phyloP scores from a whole-genome alignment of 768 basidiomycete species.

The Kwoniella pini region DNA sequence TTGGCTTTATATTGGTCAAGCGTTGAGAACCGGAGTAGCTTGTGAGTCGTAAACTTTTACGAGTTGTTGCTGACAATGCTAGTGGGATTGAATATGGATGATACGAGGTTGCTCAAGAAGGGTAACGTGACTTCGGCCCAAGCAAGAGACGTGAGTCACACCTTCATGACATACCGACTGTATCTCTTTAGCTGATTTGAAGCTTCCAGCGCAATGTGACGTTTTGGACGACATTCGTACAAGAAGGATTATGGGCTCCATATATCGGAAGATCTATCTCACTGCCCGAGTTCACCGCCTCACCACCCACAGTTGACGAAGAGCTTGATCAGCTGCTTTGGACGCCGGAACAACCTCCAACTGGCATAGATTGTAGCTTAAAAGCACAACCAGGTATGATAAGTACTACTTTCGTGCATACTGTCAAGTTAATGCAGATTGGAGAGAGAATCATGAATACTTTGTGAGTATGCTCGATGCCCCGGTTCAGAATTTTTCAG shows the following conservation, averaged over 20 bases:
- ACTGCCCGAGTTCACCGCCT: slow-evolving; percentile 38
- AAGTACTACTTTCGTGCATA: slow-evolving; percentile 45
- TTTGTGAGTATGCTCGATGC: slow-evolving; percentile 26
- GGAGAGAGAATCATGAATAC: slow-evolving; percentile 44
- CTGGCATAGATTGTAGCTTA: slow-evolving; percentile 10
- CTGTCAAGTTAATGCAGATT: slow-evolving; percentile 44
- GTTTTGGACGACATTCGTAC: slow-evolving; percentile 46
- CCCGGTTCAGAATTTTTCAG: background rate
- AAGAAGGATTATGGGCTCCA: slow-evolving; percentile 45
- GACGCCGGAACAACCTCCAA: slow-evolving; percentile 9
- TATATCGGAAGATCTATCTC: slow-evolving; percentile 43
- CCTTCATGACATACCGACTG: too few relatives aligned
- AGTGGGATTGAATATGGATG: slow-evolving; percentile 50
- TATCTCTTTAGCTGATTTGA: too few relatives aligned
- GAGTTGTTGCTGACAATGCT: background rate
- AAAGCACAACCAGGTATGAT: slow-evolving; percentile 35
- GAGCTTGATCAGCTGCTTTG: slow-evolving; percentile 37
- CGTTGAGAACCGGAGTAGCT: slow-evolving; percentile 35
- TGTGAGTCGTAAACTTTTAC: slow-evolving; percentile 27
- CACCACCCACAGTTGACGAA: slow-evolving; percentile 32
- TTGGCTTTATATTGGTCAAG: slow-evolving; percentile 58
- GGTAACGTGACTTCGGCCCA: slow-evolving; percentile 38
- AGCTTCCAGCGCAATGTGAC: slow-evolving; percentile 41
- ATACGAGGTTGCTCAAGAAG: slow-evolving; percentile 27
- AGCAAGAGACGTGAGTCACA: slow-evolving; percentile 35